Base-by-base conservation (phyloP, 1,284 basidiomycete genomes). In the Boletus semigastroideus region DNA sequence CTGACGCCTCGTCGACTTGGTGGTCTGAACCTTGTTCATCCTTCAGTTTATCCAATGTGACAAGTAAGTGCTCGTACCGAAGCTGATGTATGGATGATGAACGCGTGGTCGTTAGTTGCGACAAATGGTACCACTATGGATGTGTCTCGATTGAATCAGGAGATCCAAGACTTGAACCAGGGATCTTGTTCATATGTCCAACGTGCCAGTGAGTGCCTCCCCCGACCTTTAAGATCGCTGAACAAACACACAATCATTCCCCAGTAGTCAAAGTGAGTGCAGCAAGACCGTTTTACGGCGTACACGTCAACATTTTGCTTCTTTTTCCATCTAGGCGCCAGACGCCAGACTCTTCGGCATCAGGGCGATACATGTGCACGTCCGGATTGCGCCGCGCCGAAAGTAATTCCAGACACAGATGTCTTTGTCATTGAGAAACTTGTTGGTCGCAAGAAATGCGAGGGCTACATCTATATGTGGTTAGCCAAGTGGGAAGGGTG, bases 401-500 rank as follows among this genome's bases (percentile, higher is more conserved):
- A 44, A 1, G 40, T 48, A 6, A 40, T 38, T 1, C 33, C 22
- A 1, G 46, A 52, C 6, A 22, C 59, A 13, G 68, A 68, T 1
- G 25, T 51, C 19, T 72, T 39, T 30, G 56, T 65, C 20, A 58
- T 74, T 3, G 64, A 72, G 46, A 64, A 61, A 33, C 65, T 74
- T 12, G 58, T 74, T 0, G 72, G 71, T 33, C 63, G 69, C 33
- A 61, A 60, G 25, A 56, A 51, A 10, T 9, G 44, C 3, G 53
- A 59, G 4, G 52, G 53, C 5, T 53, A 51, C 27, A 11, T 54
- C 1, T 64, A 54, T 30, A 7, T 61, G 36, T 74, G 69, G 67
- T 54, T 73, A 30, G 71, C 71, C 17, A 70, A 71, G 46, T 72
- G 71, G 71, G 64, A 69, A 1, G 71, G 72, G 72, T 72, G 28